These are phyloP conservation scores for Phytophthora kernoviae DNA, from an alignment of 352 stramenopile genomes.

Conservation along the genomic window DNA sequence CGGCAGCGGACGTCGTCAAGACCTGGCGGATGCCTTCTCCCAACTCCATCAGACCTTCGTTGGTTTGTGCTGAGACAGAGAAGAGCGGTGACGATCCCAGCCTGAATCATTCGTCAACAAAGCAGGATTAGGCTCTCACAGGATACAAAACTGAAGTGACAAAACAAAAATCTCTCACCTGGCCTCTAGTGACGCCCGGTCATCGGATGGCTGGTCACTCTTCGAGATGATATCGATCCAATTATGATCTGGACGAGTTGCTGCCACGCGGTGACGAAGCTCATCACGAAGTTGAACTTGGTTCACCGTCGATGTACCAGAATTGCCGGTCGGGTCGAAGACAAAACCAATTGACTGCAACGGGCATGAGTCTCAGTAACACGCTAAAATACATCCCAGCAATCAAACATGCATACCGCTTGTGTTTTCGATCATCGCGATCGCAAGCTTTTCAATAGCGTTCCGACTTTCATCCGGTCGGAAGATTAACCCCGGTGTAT, in stretches of 20 bases:
- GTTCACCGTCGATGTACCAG: constrained; percentile 62
- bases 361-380: constrained; percentile 8
- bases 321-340: constrained; percentile 75
- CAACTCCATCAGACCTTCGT: constrained; percentile 72
- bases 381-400: no score
- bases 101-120: constrained; percentile 20
- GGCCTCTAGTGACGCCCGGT: constrained; percentile 38
- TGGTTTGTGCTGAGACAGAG: constrained; percentile 75
- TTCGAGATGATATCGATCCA: constrained; percentile 91
- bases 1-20: constrained; percentile 36
- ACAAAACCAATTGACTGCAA: constrained; percentile 83
- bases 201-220: constrained; percentile 65
- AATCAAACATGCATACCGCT: constrained; percentile 37
- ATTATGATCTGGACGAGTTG: constrained; percentile 46
- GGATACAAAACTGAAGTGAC: background rate
- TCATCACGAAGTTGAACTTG: constrained; percentile 80
- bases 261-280: constrained; percentile 53
- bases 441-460: constrained; percentile 71
- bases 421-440: constrained; percentile 82
- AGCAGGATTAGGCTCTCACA: background rate
- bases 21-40: constrained; percentile 57
- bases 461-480: constrained; percentile 69
- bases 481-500: constrained; percentile 77
- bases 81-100: constrained; percentile 21
- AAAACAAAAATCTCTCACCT: constrained; percentile 22